Conservation (phyloP, 1,284 basidiomycete genomes). For the Fomitopsis palustris region DNA sequence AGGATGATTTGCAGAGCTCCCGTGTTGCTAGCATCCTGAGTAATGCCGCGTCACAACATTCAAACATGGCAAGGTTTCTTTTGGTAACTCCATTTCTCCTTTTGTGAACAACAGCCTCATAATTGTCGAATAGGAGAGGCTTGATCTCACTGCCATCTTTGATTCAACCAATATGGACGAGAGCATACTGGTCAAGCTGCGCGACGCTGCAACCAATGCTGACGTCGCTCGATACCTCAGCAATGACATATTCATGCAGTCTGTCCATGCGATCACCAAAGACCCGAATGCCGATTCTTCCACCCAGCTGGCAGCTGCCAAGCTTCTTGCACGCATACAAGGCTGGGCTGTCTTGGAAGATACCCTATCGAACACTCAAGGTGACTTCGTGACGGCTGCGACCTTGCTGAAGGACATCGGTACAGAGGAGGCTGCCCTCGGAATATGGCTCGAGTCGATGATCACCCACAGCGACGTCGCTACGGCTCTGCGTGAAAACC, state of each 20-base stretch:
- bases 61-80: slow-evolving; percentile 37
- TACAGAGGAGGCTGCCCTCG: slow-evolving; percentile 60
- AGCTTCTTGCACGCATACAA: slow-evolving; percentile 45
- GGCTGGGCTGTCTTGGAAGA: slow-evolving; percentile 64
- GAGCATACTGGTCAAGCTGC: slow-evolving; percentile 48
- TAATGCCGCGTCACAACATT: slow-evolving; percentile 60
- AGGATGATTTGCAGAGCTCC: slow-evolving; percentile 53
- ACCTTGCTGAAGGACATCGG: slow-evolving; percentile 55
- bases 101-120: not conserved
- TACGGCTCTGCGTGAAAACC: slow-evolving; percentile 41
- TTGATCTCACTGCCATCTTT: slow-evolving; percentile 54
- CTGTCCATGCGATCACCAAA: slow-evolving; percentile 38
- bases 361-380: slow-evolving; percentile 48
- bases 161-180: slow-evolving; percentile 51
- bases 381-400: slow-evolving; percentile 45
- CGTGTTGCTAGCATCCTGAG: slow-evolving; percentile 56
- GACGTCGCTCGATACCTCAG: slow-evolving; percentile 52
- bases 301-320: slow-evolving; percentile 40
- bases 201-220: slow-evolving; percentile 59
- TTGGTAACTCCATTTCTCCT: slow-evolving; percentile 32
- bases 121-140: slow-evolving; percentile 39
- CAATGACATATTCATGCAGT: slow-evolving; percentile 37
- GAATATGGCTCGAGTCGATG: slow-evolving; percentile 69
- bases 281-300: slow-evolving; percentile 36
- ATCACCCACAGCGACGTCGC: slow-evolving; percentile 50